phyloP scores from a whole-genome alignment of 2,329 filamentous ascomycete species.

The Alternaria ethzedia region DNA sequence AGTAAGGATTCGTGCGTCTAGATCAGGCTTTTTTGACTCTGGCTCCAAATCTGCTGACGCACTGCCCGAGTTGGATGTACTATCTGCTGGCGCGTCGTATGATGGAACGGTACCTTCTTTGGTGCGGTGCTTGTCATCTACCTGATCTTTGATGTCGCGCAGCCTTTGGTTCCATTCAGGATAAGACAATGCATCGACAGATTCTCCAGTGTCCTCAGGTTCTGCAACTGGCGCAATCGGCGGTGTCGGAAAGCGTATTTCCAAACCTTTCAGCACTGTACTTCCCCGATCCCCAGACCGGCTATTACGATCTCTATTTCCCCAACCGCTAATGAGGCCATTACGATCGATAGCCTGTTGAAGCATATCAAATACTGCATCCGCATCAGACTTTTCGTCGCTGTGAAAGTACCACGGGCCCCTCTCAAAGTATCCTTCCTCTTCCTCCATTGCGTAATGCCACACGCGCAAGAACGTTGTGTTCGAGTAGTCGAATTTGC shows the following conservation, averaged over 20 bases:
- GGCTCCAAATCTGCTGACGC: not conserved
- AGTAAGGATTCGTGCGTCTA: slow-evolving; percentile 5
- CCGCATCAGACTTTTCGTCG: not conserved
- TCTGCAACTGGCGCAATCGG: not conserved
- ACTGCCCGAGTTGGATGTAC: too few species aligned
- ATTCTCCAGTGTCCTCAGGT: fast-evolving
- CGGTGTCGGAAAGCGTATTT: too few species aligned
- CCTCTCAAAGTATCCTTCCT: too few species aligned
- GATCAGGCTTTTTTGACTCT: not conserved
- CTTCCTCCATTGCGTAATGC: too few species aligned
- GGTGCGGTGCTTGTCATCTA: not conserved
- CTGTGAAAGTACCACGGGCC: too few species aligned
- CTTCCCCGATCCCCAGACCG: too few species aligned
- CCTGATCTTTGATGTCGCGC: not conserved
- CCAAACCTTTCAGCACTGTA: too few species aligned
- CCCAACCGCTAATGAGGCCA: too few species aligned
- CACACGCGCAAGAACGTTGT: too few species aligned
- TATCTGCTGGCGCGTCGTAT: not conserved
- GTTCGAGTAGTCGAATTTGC: too few species aligned
- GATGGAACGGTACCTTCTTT: not conserved
- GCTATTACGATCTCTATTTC: too few species aligned
- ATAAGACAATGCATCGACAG: not conserved
- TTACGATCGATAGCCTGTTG: too few species aligned
- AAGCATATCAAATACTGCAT: not conserved
- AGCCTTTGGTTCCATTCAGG: not conserved